A percentile compares a stretch with the other conserved stretches of the same genome.
Evolutionary conservation across 257 asterid species (phyloP).

Genomic region (Nicotiana obtusifolia): DNA sequence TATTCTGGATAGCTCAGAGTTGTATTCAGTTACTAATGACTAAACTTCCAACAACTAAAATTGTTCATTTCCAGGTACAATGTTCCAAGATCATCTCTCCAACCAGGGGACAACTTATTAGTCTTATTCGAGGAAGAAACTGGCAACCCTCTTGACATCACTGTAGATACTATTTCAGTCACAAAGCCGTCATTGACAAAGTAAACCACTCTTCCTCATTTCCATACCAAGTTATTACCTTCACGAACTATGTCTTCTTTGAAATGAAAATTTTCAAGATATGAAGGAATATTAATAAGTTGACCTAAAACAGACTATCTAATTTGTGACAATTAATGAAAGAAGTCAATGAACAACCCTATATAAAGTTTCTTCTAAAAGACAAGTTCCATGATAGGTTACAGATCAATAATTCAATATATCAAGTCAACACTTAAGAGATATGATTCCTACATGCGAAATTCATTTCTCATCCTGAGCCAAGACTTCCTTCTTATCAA

Average conservation of each 20-base stretch:
- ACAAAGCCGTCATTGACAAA: slow-evolving; percentile 36
- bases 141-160: slow-evolving; percentile 55
- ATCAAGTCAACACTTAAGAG: not conserved
- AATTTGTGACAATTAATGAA: slow-evolving; percentile 5
- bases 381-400: not conserved
- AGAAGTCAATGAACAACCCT: not conserved
- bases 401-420: not conserved
- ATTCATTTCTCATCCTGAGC: not conserved
- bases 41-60: not conserved
- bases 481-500: not conserved
- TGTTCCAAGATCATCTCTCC: slow-evolving; percentile 77
- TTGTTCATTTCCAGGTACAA: slow-evolving; percentile 50
- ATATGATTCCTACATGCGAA: not conserved
- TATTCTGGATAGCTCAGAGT: not conserved
- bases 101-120: slow-evolving; percentile 45
- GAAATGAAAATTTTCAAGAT: slow-evolving; percentile 38
- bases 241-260: slow-evolving; percentile 24
- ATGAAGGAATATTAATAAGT: slow-evolving; percentile 24
- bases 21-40: not conserved
- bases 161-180: slow-evolving; percentile 53
- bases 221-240: slow-evolving; percentile 33
- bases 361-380: not conserved
- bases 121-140: slow-evolving; percentile 78
- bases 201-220: slow-evolving; percentile 26
- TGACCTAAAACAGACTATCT: not conserved